These are phyloP conservation scores for Dendrobium huoshanense DNA, from an alignment of 106 monocot species.

Conservation along the genomic window DNA sequence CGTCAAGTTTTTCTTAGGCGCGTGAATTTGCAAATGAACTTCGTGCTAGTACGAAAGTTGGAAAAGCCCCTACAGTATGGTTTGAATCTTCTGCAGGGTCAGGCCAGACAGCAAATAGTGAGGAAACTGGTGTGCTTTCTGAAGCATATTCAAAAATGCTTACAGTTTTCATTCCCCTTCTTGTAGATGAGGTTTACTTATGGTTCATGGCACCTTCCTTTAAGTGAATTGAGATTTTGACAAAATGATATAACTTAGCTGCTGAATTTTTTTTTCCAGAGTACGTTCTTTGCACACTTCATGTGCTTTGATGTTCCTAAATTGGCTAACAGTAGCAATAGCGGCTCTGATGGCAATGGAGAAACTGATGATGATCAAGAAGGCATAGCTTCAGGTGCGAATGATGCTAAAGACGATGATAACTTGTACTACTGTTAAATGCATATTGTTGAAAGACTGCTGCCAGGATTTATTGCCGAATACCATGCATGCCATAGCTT, in stretches of 20 bases:
- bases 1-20: conserved; percentile 35
- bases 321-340: conserved; percentile 24
- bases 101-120: conserved; percentile 41
- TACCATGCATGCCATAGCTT: background rate
- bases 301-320: conserved; percentile 96
- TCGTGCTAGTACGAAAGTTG: conserved; percentile 74
- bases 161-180: conserved; percentile 88
- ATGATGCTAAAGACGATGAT: conserved; percentile 32
- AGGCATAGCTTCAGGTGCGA: conserved; percentile 35
- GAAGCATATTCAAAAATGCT: conserved; percentile 97
- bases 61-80: conserved; percentile 44
- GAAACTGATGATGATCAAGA: conserved; percentile 28
- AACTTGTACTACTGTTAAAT: background rate
- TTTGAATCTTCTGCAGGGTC: conserved; percentile 53
- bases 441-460: background rate
- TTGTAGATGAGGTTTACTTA: conserved; percentile 80
- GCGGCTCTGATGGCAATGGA: conserved; percentile 23
- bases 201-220: conserved; percentile 3
- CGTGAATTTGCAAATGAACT: conserved; percentile 96
- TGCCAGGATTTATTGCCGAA: background rate
- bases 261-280: conserved; percentile 36
- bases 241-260: conserved; percentile 3
- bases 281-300: conserved; percentile 95
- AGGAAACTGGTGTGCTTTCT: conserved; percentile 65
- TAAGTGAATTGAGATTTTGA: background rate